Percentiles rank a stretch among this genome's conserved stretches.
These are phyloP conservation scores for Quercus lobata DNA, from an alignment of 331 rosid species.

Conservation along the genomic window DNA sequence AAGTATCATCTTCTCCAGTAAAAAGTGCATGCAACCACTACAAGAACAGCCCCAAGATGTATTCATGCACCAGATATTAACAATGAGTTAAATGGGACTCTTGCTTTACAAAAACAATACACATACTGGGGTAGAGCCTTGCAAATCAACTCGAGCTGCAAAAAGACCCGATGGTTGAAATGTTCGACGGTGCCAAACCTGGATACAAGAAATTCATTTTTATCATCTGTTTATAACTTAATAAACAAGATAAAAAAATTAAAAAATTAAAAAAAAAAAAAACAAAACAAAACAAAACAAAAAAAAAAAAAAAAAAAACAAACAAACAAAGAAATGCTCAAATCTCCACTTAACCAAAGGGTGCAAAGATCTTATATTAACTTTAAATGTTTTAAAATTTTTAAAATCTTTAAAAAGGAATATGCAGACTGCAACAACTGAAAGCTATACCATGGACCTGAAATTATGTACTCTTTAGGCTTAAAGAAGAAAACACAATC, in stretches of 20 bases:
- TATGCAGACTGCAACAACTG: neutral
- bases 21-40: conserved; percentile 96
- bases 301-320: fast-evolving
- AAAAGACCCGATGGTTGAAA: conserved; percentile 97
- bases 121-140: conserved; percentile 81
- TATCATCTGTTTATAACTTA: neutral
- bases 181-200: conserved; percentile 96
- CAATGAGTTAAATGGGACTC: neutral
- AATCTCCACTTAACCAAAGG: neutral
- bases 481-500: neutral
- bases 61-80: conserved; percentile 17
- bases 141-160: conserved; percentile 96
- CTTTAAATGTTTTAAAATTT: neutral
- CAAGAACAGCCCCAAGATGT: conserved; percentile 29
- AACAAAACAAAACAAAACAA: too few relatives aligned
- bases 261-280: too few relatives aligned
- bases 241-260: neutral
- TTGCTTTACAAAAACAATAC: conserved; percentile 20
- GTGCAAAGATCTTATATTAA: neutral
- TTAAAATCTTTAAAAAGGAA: neutral
- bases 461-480: neutral
- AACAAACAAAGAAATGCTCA: neutral
- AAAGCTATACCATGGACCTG: neutral
- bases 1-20: conserved; percentile 87
- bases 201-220: conserved; percentile 16